Conservation (phyloP, 2,329 filamentous ascomycete species). For the Penicillium psychrosexuale region DNA sequence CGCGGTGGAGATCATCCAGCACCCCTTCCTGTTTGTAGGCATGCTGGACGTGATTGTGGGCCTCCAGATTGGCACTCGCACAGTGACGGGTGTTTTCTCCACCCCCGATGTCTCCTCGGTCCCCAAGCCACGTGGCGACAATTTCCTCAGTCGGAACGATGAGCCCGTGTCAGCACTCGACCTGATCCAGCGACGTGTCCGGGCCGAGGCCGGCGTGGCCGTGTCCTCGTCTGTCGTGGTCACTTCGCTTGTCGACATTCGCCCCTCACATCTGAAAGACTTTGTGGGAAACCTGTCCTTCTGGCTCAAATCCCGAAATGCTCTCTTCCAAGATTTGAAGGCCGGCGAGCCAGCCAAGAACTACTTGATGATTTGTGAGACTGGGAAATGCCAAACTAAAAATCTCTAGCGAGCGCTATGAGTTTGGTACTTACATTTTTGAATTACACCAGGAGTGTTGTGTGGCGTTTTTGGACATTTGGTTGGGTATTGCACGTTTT, state of each 20-base stretch:
- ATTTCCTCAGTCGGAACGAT: conserved; percentile 17
- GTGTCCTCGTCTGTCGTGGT: conserved; percentile 34
- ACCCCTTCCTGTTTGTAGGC: conserved; percentile 86
- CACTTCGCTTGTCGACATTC: conserved; percentile 38
- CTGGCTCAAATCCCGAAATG: conserved; percentile 40
- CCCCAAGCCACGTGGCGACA: conserved; percentile 12
- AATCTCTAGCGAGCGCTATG: conserved; percentile 26
- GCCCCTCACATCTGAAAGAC: conserved; percentile 33
- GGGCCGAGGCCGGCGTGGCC: conserved; percentile 33
- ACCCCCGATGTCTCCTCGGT: conserved; percentile 26
- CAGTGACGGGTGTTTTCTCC: conserved; percentile 55
- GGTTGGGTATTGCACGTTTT: not conserved
- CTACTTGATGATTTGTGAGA: conserved; percentile 40
- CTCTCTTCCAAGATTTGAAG: conserved; percentile 38
- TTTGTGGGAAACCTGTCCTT: conserved; percentile 35
- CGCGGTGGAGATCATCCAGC: conserved; percentile 85
- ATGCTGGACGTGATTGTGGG: conserved; percentile 74
- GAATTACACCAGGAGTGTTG: not conserved
- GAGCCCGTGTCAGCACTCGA: conserved; percentile 29
- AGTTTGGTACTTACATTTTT: not conserved
- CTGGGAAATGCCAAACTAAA: conserved; percentile 35
- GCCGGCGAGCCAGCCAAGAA: conserved; percentile 35
- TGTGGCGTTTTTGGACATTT: conserved; percentile 1
- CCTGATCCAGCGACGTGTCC: conserved; percentile 31
- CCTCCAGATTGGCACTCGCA: conserved; percentile 65